Base-by-base conservation (phyloP, 176 grass and related monocot genomes). In the Musa itinerans region DNA sequence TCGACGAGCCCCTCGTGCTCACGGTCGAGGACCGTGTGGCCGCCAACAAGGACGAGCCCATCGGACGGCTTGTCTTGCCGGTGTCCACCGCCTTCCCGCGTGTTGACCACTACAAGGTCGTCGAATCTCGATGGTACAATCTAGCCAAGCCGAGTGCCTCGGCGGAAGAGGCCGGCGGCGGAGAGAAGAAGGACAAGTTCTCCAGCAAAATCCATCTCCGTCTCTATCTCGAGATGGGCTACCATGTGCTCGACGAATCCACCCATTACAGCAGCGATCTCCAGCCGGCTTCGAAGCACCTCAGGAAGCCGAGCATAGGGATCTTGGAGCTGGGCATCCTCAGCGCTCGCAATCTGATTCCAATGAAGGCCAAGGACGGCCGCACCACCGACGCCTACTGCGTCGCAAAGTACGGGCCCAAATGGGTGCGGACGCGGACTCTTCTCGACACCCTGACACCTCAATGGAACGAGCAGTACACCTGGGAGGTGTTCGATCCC, bases 181-280 rank as follows among this genome's bases (percentile, higher is more conserved):
- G 72, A 65, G 21, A 78, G 3, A 73, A 74, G 74, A 75, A 83
- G 74, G 54, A 69, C 2, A 71, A 81, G 4, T 97, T 97, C 71
- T 61, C 90, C 84, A 86, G 79, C 73, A 74, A n/a, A 23, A 57
- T 78, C 54, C 76, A 78, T 9, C 43, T 80, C 12, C 74, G 82
- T 23, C 78, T 97, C 2, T 88, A 83, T 69, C 85, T 90, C 64
- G 93, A 97, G 79, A 83, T 82, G 50, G 90, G 89, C 21, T 97
- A 97, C 83, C 93, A 97, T 52, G 90, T 97, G 24, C 81, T 90
- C 76, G 87, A 87, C 75, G 90, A 92, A 82, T 90, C 89, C 3
- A 88, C 89, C 54, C 89, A 97, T 75, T 88, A 89, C 81, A 78
- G 81, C 80, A 92, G 93, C 74, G 90, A 97, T 84, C 77, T 97